These are phyloP conservation scores for Acacia acuminata DNA, from an alignment of 306 rosid species.

Conservation along the genomic window DNA sequence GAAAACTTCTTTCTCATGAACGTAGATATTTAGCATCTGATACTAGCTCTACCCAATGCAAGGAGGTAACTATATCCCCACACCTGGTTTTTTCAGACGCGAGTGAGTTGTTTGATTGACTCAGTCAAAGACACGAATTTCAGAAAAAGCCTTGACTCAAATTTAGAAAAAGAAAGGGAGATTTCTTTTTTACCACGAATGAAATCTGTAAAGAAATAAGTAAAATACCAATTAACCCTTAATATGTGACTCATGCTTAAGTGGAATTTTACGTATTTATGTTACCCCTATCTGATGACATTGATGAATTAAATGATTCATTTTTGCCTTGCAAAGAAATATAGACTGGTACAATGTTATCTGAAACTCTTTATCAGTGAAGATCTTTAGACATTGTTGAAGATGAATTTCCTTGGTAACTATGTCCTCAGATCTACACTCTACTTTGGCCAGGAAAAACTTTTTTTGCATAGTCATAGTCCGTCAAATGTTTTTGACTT, in stretches of 20 bases:
- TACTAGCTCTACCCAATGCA: conserved; percentile 46
- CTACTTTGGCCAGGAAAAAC: background rate
- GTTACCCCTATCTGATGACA: background rate
- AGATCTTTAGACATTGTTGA: background rate
- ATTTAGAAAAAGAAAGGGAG: background rate
- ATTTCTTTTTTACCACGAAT: background rate
- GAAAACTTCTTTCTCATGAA: conserved; percentile 68
- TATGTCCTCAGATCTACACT: background rate
- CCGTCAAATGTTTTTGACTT: background rate
- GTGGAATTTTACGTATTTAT: background rate
- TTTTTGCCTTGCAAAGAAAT: background rate
- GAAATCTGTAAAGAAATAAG: background rate
- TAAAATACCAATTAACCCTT: background rate
- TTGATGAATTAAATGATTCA: background rate
- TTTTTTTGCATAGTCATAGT: background rate
- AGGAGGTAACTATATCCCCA: conserved; percentile 44
- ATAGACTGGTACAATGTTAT: background rate
- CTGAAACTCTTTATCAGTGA: background rate
- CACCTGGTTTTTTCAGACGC: background rate
- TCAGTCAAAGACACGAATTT: background rate
- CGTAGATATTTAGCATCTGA: conserved; percentile 62
- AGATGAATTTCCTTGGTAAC: background rate
- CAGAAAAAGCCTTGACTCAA: background rate
- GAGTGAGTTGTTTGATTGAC: background rate
- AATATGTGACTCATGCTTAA: background rate